Conservation (phyloP, 2,329 filamentous ascomycete species). For the Dothiorella sarmentorum region DNA sequence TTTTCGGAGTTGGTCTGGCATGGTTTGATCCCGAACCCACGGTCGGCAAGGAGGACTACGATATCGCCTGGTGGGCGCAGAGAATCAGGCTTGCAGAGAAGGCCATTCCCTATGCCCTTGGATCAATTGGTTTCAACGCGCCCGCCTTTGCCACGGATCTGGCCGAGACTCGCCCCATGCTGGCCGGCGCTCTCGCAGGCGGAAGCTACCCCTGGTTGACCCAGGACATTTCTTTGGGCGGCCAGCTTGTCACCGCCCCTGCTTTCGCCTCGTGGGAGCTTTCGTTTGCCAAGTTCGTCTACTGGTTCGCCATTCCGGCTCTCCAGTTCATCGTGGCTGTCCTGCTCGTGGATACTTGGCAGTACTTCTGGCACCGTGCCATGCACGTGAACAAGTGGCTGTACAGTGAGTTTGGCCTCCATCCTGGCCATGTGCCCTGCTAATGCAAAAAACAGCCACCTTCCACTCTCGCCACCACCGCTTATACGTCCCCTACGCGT, state of each 20-base stretch:
- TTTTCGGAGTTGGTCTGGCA: constrained; percentile 64
- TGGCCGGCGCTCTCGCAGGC: constrained; percentile 74
- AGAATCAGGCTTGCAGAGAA: constrained; percentile 75
- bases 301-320: constrained; percentile 72
- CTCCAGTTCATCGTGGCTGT: constrained; percentile 75
- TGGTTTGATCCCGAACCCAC: constrained; percentile 71
- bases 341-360: constrained; percentile 87
- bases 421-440: neutral
- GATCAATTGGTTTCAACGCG: constrained; percentile 72
- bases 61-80: constrained; percentile 86
- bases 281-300: constrained; percentile 68
- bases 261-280: constrained; percentile 85
- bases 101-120: constrained; percentile 69
- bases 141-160: constrained; percentile 71
- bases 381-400: constrained; percentile 99
- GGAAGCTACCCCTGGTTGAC: constrained; percentile 74
- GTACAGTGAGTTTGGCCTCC: constrained; percentile 65
- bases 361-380: constrained; percentile 91
- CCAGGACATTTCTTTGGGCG: constrained; percentile 54
- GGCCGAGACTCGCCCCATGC: constrained; percentile 64
- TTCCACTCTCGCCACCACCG: constrained; percentile 96
- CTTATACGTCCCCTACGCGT: constrained; percentile 95
- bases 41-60: constrained; percentile 75
- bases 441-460: constrained; percentile 53
- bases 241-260: constrained; percentile 54